Evolutionary conservation across 78 protist species (phyloP).

Genomic region (Dictyostelium citrinum): DNA sequence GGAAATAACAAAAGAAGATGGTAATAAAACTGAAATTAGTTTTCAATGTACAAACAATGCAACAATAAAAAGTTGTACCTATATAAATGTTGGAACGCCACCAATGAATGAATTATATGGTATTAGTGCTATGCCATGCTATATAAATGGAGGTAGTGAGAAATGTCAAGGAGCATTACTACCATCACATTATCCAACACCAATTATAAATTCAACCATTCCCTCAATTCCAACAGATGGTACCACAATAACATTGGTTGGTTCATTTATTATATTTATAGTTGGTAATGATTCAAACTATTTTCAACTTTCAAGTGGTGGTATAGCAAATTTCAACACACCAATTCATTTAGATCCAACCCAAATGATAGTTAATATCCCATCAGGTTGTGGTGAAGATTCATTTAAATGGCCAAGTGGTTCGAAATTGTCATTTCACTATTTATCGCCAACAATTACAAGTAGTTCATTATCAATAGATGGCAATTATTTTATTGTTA

Average conservation of each 20-base stretch:
- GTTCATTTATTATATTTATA: neutral
- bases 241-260: neutral
- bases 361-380: neutral
- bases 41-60: neutral
- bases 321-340: neutral
- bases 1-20: neutral
- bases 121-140: neutral
- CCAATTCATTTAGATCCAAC: neutral
- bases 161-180: neutral
- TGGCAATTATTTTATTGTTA: neutral
- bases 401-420: neutral
- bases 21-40: neutral
- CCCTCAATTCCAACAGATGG: neutral
- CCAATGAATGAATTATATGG: neutral
- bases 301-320: neutral
- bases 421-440: neutral
- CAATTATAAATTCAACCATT: neutral
- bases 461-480: neutral
- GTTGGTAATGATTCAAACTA: neutral
- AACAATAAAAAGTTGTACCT: neutral
- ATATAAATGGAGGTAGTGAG: neutral
- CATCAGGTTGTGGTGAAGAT: neutral
- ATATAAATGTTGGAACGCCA: neutral
- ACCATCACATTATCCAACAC: neutral
- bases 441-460: neutral